phyloP scores from a whole-genome alignment of 1,139 yeast species.

The Candida smagusa region DNA sequence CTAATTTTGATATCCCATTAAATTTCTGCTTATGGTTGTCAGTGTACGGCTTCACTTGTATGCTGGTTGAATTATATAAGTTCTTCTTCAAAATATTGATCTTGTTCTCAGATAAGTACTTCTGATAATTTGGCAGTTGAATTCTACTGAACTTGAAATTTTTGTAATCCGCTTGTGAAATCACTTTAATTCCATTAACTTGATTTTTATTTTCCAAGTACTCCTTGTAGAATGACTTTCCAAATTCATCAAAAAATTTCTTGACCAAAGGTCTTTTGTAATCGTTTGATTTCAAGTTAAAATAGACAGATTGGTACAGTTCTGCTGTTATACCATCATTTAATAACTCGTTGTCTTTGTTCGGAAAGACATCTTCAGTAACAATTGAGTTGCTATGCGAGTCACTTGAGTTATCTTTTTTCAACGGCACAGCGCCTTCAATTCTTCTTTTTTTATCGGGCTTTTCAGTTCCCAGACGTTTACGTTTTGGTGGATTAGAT shows the following conservation, averaged over 20 bases:
- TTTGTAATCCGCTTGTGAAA: slow-evolving; percentile 28
- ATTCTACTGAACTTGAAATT: slow-evolving; percentile 29
- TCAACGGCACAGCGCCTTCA: slow-evolving; percentile 1
- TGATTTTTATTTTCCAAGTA: slow-evolving; percentile 13
- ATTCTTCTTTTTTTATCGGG: slow-evolving; percentile 21
- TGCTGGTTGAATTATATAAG: slow-evolving; percentile 23
- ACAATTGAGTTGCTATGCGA: slow-evolving; percentile 1
- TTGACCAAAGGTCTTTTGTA: slow-evolving; percentile 41
- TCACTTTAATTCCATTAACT: slow-evolving; percentile 17
- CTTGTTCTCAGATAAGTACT: slow-evolving; percentile 26
- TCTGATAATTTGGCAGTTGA: slow-evolving; percentile 32
- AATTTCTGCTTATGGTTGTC: slow-evolving; percentile 63
- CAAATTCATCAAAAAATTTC: slow-evolving; percentile 21
- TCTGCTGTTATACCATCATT: slow-evolving; percentile 46
- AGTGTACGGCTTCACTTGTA: slow-evolving; percentile 45
- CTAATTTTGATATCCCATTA: slow-evolving; percentile 69
- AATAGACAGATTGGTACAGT: slow-evolving; percentile 49
- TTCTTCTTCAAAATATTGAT: slow-evolving; percentile 15
- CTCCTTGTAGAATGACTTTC: slow-evolving; percentile 17
- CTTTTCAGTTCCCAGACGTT: slow-evolving; percentile 26
- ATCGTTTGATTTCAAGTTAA: slow-evolving; percentile 45
- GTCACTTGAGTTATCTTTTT: slow-evolving; percentile 5
- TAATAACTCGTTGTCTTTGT: slow-evolving; percentile 36
- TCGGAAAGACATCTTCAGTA: slow-evolving; percentile 25
- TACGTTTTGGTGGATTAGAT: slow-evolving; percentile 13